A percentile compares a stretch with the other conserved stretches of the same genome.
Evolutionary conservation across 2,329 filamentous ascomycete genomes (phyloP).

Genomic region (Hortaea werneckii): DNA sequence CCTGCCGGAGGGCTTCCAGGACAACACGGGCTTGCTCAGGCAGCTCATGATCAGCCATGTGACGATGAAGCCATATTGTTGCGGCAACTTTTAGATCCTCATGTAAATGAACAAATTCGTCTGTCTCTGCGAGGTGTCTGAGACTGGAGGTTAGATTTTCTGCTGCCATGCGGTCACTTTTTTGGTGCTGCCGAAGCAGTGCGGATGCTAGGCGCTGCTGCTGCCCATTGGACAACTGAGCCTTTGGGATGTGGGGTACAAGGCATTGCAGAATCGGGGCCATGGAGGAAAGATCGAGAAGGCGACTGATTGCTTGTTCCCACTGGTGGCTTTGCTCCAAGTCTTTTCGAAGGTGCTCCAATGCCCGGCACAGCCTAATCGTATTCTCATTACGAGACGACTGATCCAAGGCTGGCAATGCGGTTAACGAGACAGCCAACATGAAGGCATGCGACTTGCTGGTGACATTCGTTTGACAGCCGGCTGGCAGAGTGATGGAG

Average conservation of each 20-base stretch:
- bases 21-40: slow-evolving; percentile 8
- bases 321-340: slow-evolving; percentile 14
- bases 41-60: slow-evolving; percentile 6
- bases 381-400: slow-evolving; percentile 15
- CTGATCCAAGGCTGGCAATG: slow-evolving; percentile 7
- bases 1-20: slow-evolving; percentile 10
- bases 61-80: slow-evolving; percentile 13
- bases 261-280: slow-evolving; percentile 7
- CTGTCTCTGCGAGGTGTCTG: slow-evolving; percentile 2
- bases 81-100: slow-evolving; percentile 18
- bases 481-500: slow-evolving; percentile 31
- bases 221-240: background rate
- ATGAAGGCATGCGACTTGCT: slow-evolving; percentile 12
- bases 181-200: slow-evolving; percentile 7
- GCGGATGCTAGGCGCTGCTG: slow-evolving; percentile 10
- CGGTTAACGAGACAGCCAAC: slow-evolving; percentile 17
- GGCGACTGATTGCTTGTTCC: slow-evolving; percentile 7
- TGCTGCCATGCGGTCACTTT: background rate
- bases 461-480: slow-evolving; percentile 23
- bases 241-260: background rate
- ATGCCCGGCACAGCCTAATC: slow-evolving; percentile 11
- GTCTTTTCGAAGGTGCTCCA: slow-evolving; percentile 3
- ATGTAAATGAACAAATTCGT: slow-evolving; percentile 11
- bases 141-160: slow-evolving; percentile 13
- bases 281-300: slow-evolving; percentile 8